phyloP scores from a whole-genome alignment of 129 eudicot species.

The Helianthus annuus region HanXRQr2.0-SUNRISE NC_035446.2:117585643-117586142 shows the following conservation, averaged over 20 bases:
- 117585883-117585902: conserved; percentile 87
- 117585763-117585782: conserved; percentile 53
- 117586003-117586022: too few species aligned
- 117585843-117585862: neutral
- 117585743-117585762: conserved; percentile 59
- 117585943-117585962: conserved; percentile 5
- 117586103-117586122: conserved; percentile 78
- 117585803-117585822: neutral
- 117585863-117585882: conserved; percentile 62
- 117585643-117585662: conserved; percentile 45
- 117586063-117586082: conserved; percentile 45
- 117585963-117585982: neutral
- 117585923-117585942: conserved; percentile 55
- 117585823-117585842: neutral
- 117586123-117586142: conserved; percentile 71
- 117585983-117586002: neutral
- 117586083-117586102: conserved; percentile 78
- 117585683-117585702: conserved; percentile 72
- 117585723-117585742: conserved; percentile 74
- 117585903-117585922: conserved; percentile 71
- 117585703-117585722: conserved; percentile 61
- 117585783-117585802: conserved; percentile 51
- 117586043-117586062: conserved; percentile 56
- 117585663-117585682: conserved; percentile 83
- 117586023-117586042: conserved; percentile 67